phyloP scores from a whole-genome alignment of 371 early-diverging fungal genomes.

The Thermomucor indicae-seudaticae region DNA sequence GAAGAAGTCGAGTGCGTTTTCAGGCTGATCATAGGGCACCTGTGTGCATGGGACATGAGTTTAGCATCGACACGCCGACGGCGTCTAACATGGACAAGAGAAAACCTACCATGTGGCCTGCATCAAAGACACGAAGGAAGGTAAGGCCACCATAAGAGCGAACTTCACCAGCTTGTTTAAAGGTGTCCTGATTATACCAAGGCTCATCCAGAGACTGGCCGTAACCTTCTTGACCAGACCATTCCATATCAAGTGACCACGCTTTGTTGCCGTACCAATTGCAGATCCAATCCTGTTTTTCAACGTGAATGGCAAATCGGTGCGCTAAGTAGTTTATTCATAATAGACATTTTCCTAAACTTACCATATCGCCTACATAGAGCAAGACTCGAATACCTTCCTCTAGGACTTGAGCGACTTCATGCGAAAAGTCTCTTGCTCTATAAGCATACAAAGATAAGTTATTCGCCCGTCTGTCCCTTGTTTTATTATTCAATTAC shows the following conservation, averaged over 20 bases:
- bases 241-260: constrained; percentile 74
- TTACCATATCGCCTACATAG: constrained; percentile 63
- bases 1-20: constrained; percentile 52
- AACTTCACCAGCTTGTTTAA: constrained; percentile 66
- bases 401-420: constrained; percentile 55
- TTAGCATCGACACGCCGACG: not conserved
- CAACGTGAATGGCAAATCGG: not conserved
- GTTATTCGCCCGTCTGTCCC: not conserved
- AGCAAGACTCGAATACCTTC: constrained; percentile 75
- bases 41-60: not conserved
- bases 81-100: no score
- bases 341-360: not conserved
- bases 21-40: constrained; percentile 67
- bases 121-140: constrained; percentile 78
- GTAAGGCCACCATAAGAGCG: constrained; percentile 66
- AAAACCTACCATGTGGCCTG: constrained; percentile 82
- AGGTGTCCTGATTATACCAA: constrained; percentile 32
- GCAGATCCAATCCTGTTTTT: constrained; percentile 63
- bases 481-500: constrained; percentile 41
- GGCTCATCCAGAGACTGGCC: constrained; percentile 50
- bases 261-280: constrained; percentile 87
- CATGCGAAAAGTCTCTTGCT: constrained; percentile 36
- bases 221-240: constrained; percentile 72
- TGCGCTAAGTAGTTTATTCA: no score
- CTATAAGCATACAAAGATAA: constrained; percentile 13